Conservation (phyloP, 768 basidiomycete genomes). For the Amanita subjunquillea region DNA sequence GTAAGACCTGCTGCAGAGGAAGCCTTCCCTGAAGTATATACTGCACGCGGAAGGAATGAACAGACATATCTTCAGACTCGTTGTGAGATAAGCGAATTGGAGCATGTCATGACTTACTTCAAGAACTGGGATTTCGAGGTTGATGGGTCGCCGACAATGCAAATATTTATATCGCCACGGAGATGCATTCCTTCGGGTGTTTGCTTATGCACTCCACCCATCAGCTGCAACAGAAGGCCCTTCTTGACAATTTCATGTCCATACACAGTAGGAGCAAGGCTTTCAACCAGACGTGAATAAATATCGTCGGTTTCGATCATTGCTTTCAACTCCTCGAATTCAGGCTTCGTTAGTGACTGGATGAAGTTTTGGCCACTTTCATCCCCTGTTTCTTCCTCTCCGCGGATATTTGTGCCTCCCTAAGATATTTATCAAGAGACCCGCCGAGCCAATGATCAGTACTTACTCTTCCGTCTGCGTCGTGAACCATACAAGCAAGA, state of each 20-base stretch:
- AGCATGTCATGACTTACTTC: conserved; percentile 49
- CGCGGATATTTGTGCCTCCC: conserved; percentile 82
- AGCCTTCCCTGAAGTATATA: conserved; percentile 99
- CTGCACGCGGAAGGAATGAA: conserved; percentile 94
- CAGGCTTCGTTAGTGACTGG: conserved; percentile 81
- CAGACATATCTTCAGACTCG: conserved; percentile 72
- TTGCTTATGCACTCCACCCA: conserved; percentile 98
- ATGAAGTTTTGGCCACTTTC: conserved; percentile 79
- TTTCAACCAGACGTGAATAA: conserved; percentile 86
- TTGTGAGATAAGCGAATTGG: not conserved
- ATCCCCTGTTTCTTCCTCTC: conserved; percentile 76
- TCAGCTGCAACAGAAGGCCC: conserved; percentile 87
- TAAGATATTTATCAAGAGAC: conserved; percentile 18
- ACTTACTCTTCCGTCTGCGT: conserved; percentile 80
- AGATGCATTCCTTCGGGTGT: conserved; percentile 95
- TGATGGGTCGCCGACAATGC: conserved; percentile 94
- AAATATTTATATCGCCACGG: conserved; percentile 98
- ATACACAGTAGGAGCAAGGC: conserved; percentile 96
- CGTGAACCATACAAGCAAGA: conserved; percentile 94
- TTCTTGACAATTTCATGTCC: conserved; percentile 99
- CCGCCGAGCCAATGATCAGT: not conserved
- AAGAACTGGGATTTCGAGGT: conserved; percentile 99
- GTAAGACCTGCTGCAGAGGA: conserved; percentile 98
- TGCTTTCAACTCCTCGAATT: conserved; percentile 86
- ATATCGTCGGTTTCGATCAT: conserved; percentile 97